These are phyloP conservation scores for Corymbia maculata DNA, from an alignment of 345 rosid genomes.

Conservation along the genomic window DNA sequence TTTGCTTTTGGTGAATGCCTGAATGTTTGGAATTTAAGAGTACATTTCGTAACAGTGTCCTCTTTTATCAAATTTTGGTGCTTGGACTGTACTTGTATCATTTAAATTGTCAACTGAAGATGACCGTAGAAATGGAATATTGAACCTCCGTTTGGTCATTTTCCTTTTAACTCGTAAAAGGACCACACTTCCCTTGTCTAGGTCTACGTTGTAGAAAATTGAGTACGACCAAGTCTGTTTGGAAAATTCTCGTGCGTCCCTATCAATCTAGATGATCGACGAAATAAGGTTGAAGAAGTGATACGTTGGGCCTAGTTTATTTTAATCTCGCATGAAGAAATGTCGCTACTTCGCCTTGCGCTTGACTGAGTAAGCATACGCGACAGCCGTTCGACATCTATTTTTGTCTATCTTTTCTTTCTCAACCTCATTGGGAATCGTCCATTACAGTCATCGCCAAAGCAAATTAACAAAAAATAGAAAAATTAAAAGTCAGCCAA, in stretches of 20 bases:
- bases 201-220: neutral
- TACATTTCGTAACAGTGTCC: too few species aligned
- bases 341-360: neutral
- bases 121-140: too few species aligned
- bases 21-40: too few species aligned
- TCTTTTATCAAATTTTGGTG: too few species aligned
- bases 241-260: neutral
- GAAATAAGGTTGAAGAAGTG: neutral
- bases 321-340: rapidly evolving
- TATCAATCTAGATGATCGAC: neutral
- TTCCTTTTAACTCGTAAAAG: too few species aligned
- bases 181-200: too few species aligned
- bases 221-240: neutral
- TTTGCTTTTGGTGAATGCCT: too few species aligned
- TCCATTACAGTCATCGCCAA: neutral
- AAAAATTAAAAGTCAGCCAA: neutral
- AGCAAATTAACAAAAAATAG: neutral
- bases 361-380: neutral
- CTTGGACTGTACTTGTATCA: too few species aligned
- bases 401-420: neutral
- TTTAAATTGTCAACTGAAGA: too few species aligned
- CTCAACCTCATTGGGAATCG: neutral
- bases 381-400: too few species aligned
- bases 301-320: neutral
- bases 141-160: too few species aligned